These are phyloP conservation scores for Gilbertella persicaria DNA, from an alignment of 371 early-diverging fungal species.

Conservation along the genomic window DNA sequence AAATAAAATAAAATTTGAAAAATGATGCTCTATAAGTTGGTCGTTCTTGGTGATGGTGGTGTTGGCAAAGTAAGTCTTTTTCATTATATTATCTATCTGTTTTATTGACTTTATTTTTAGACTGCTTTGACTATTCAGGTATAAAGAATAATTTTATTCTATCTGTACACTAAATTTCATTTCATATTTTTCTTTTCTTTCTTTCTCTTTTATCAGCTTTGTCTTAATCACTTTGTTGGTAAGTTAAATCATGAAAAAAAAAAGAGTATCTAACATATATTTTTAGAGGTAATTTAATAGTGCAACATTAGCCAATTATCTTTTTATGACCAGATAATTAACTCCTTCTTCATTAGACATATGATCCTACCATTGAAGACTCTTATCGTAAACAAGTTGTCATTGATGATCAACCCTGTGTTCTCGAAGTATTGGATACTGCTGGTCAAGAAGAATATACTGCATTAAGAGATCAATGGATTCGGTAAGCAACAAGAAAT, in stretches of 20 bases:
- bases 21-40: constrained; percentile 66
- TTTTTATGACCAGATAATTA: background rate
- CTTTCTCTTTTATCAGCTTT: constrained; percentile 49
- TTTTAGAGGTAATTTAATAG: background rate
- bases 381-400: constrained; percentile 77
- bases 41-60: constrained; percentile 59
- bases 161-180: background rate
- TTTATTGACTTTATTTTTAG: constrained; percentile 7
- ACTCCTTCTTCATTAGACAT: constrained; percentile 34
- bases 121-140: constrained; percentile 42
- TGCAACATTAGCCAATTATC: background rate
- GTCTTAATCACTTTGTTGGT: constrained; percentile 78
- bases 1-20: constrained; percentile 11
- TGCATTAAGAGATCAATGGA: constrained; percentile 94
- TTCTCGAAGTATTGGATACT: constrained; percentile 93
- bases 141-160: background rate
- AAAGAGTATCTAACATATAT: background rate
- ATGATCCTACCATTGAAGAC: constrained; percentile 44
- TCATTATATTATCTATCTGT: background rate
- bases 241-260: constrained; percentile 12
- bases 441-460: constrained; percentile 90
- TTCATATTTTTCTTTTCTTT: background rate
- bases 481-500: constrained; percentile 39
- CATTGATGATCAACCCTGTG: constrained; percentile 84
- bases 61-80: constrained; percentile 49